Evolutionary conservation across 1,139 yeast species (phyloP), one percentile per base, ranked within the genome.

Genomic region (Geotrichum siamense): DNA sequence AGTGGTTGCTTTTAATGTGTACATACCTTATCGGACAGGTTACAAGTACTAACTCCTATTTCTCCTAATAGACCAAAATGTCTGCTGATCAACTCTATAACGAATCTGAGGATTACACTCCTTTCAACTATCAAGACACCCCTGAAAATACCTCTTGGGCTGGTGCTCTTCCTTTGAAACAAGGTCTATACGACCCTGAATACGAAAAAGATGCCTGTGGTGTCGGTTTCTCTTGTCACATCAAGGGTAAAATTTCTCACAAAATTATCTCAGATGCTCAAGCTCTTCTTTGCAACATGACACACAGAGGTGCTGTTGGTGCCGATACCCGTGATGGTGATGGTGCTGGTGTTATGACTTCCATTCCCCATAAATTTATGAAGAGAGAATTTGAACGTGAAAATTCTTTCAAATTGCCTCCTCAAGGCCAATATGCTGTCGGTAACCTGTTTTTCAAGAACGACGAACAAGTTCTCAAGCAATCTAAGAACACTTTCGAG

Each of bases 151-250:
- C 70, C 56, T 82, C 95, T 9, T 91, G 97, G 96, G 96, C 96
- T 19, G 78, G 84, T 38, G 74, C 91, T 8, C 72, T 91, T 51
- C 98, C 98, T 38, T 74, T 78, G 38, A 79, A 82, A 55, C 81
- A 87, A 64, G 98, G 96, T 38, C 77, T 91, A 45, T 91, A 91
- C 65, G 86, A 91, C 64, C 98, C 97, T 3, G 94, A 84, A 50
- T 76, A 74, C 55, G 98, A 91, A 65, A 86, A 87, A 61, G 98
- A 91, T 60, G 96, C 97, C 40, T 91, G 98, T 74, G 98, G 98
- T 70, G 98, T 91, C 46, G 97, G 97, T 50, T 91, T 91, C 67
- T 85, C 95, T 39, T 86, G 96, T 65, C 87, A 89, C 69, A 82
- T 89, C 68, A 85, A 87, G 64, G 97, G 97, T 49, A 62, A 71